phyloP scores from a whole-genome alignment of 768 basidiomycete species.

The Suillus alpinus region DNA sequence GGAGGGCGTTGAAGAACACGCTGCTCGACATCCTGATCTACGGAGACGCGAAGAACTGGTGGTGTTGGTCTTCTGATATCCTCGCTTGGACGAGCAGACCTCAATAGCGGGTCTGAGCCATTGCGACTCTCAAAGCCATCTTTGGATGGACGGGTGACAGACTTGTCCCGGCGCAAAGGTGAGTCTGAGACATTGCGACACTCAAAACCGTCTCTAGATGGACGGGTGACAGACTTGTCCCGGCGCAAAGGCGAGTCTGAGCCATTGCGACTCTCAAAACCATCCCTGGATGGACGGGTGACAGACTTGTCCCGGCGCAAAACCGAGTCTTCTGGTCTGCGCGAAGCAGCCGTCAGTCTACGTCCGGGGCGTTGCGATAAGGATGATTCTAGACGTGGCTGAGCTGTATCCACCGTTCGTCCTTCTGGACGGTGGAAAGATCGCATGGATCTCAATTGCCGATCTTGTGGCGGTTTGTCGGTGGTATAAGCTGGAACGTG shows the following conservation, averaged over 20 bases:
- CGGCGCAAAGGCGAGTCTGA: no score
- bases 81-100: slow-evolving; percentile 24
- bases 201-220: no score
- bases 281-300: no score
- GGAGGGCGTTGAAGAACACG: slow-evolving; percentile 32
- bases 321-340: slow-evolving; percentile 7
- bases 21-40: slow-evolving; percentile 20
- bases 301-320: no score
- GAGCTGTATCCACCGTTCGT: slow-evolving; percentile 32
- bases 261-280: no score
- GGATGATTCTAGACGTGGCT: slow-evolving; percentile 29
- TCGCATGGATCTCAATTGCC: slow-evolving; percentile 45
- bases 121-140: slow-evolving; percentile 4
- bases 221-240: no score
- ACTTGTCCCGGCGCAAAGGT: not conserved
- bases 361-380: slow-evolving; percentile 32
- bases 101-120: slow-evolving; percentile 17
- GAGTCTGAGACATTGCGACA: not conserved
- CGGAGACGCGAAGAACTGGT: slow-evolving; percentile 18
- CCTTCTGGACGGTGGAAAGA: slow-evolving; percentile 58
- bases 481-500: slow-evolving; percentile 20
- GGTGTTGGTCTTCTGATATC: slow-evolving; percentile 22
- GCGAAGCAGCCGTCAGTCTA: slow-evolving; percentile 33
- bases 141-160: slow-evolving; percentile 8
- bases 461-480: slow-evolving; percentile 18